Percentiles rank a stretch among this genome's conserved stretches.
phyloP scores from a whole-genome alignment of 495 filamentous ascomycete genomes.

The Penicillium cinerascens region DNA sequence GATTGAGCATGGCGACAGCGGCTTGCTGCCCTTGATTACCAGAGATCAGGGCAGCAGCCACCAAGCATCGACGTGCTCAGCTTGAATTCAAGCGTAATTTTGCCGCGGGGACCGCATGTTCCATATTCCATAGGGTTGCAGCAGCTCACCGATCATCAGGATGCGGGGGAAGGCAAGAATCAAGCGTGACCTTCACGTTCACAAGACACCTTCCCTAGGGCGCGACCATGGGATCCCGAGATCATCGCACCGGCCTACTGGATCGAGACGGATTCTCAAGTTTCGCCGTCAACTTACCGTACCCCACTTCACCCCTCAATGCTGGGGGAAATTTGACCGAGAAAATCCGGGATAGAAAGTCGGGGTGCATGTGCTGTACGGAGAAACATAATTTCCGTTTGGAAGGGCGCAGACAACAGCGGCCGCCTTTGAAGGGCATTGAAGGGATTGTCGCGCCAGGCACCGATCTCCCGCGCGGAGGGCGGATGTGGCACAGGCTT shows the following conservation, averaged over 20 bases:
- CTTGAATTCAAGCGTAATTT: background rate
- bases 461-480: slow-evolving; percentile 22
- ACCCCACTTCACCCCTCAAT: slow-evolving; percentile 2
- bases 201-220: background rate
- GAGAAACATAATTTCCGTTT: too few relatives aligned
- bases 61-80: background rate
- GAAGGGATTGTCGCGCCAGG: slow-evolving; percentile 1
- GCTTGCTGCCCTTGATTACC: background rate
- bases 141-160: background rate
- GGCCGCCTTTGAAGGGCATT: too few relatives aligned
- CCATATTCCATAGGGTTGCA: background rate
- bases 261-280: slow-evolving; percentile 3
- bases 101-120: background rate
- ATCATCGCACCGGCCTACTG: slow-evolving; percentile 5
- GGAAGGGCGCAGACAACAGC: too few relatives aligned
- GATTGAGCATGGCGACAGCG: background rate
- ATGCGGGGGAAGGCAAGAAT: background rate
- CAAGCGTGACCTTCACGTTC: background rate
- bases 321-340: slow-evolving; percentile 1
- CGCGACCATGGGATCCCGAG: background rate
- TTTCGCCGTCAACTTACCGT: slow-evolving; percentile 1
- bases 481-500: slow-evolving; percentile 19
- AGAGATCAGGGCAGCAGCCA: background rate
- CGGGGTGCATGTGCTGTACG: background rate
- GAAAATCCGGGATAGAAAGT: slow-evolving; percentile 6